Evolutionary conservation across 768 basidiomycete genomes (phyloP), one percentile per base, ranked within the genome.

Genomic region (Chalciporus sphaerocephalus): DNA sequence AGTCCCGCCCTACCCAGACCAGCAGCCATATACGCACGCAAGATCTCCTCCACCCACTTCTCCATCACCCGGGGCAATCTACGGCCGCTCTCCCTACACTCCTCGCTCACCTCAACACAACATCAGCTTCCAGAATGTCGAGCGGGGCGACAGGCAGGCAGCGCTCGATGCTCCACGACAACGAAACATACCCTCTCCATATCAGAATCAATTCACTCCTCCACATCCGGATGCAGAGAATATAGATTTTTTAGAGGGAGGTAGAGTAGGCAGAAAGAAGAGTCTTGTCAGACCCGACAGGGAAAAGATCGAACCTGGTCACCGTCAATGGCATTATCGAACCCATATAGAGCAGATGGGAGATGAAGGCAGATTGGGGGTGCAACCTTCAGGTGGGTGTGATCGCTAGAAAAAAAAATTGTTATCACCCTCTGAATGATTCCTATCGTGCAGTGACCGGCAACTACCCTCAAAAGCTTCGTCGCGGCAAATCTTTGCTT

Each of bases 261-360:
- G 72, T 13, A 72, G 74, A 47, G 77, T 90, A 6, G 69, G 74
- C 47, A 72, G 96, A 61, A 97, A 96, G 76, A 94, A 93, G 75
- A 89, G 85, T 62, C 76, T 99, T 15, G 89, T 97, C 42, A 74
- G 78, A 45, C 95, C 95, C 5, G 95, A 99, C 67, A 74, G 95
- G 46, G 94, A 96, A 73, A 92, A 94, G 74, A 90, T 97, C 55
- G 93, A 97, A 59, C 92, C 93, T 9, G 82, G 83, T 33, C 92
- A 97, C 72, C 79, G 92, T 40, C 84, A 93, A 58, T 98, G 86
- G 85, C 87, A 97, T 68, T 98, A 98, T 69, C 82, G 90, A 43
- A 81, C 76, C 46, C 92, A 89, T 67, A 90, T 90, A 16, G 85
- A 86, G 18, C 80, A 83, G 62, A 70, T 88, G 60, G 81, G 84